Base-by-base conservation (phyloP, 768 basidiomycete genomes). In the Trametes punicea region DNA sequence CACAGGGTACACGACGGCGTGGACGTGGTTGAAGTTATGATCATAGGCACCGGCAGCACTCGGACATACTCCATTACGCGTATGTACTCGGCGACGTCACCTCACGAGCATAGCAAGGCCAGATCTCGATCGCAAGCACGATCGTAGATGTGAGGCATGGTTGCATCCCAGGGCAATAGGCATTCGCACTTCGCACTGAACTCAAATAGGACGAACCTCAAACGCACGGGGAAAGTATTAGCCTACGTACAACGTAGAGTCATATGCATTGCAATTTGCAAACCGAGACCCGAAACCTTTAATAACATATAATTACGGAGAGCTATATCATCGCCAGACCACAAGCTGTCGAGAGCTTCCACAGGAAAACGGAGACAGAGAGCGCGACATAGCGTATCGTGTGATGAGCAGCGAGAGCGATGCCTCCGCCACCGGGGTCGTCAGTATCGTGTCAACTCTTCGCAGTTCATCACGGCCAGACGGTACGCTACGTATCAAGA, bases 391-490 rank as follows among this genome's bases (percentile, higher is more conserved):
- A 49, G 52, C 59, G 56, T 50, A 61, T 52, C 58, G 58, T 60
- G 26, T 21, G 31, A 47, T 47, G 56, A 56, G 45, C 51, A 44
- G 50, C 53, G 61, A 60, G 60, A 65, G 42, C 55, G 62, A 58
- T 56, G 25, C 69, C 65, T 69, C 59, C 70, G 64, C 77, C 77
- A 67, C 77, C 74, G 57, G 77, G 76, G 76, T 74, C 71, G 68
- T 73, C 62, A 70, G 66, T 65, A 69, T 74, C 73, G 66, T 75
- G 67, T 68, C 61, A 66, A 23, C 52, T 60, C 39, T 59, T 59
- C 56, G 55, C 59, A 55, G 40, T 56, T 64, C 63, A 50, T 36
- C 34, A 29, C 26, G 33, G 58, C 56, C 54, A 53, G 54, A 62
- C 62, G 53, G 39, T 60, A 64, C 46, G 58, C 50, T 30, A 46